Base-by-base conservation (phyloP, 805 yeast species). In the Starmerella vitae region DNA sequence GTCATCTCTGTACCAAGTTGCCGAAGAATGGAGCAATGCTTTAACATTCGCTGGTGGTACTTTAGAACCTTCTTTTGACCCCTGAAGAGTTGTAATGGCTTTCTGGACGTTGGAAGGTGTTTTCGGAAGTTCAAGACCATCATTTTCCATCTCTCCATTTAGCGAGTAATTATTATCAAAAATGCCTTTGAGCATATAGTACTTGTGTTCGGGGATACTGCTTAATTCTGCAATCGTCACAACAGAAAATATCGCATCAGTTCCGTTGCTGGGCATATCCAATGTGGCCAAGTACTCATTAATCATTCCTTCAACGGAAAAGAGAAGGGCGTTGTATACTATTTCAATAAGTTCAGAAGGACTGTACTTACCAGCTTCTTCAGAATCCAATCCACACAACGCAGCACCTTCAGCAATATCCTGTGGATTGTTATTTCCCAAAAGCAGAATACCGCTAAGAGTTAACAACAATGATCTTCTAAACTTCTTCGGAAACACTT, bases 341-440 rank as follows among this genome's bases (percentile, higher is more conserved):
- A 63, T 56, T 2, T 49, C 41, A 20, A 63, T 53, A 22, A 63
- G 53, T 40, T 59, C 56, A 10, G 50, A 52, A 1, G 56, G 33
- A 5, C 57, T 44, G 29, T 55, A 50, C 20, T 46, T 41, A 5
- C 51, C 39, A 25, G 51, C 55, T 7, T 44, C 37, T 10, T 33
- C 34, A 3, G 60, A 62, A 33, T 59, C 59, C 9, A 63, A 52
- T 19, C 66, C 66, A 24, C 63, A 51, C 12, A 63, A 46, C 3
- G 62, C 50, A 0, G 67, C 66, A 18, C 67, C 67, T 21, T 61
- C 66, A n/a, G 62, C 60, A 1, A 53, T 42, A 34, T 62, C 66
- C 30, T 50, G 51, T 1, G 17, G 19, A 7, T 46, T 47, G 19
- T 43, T 44, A 41, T 63, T 60, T 9, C 64, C 64, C 13, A 63